Percentiles rank a stretch among this genome's conserved stretches.
phyloP scores from a whole-genome alignment of 768 basidiomycete genomes.

The Termitomyces titanicus region DNA sequence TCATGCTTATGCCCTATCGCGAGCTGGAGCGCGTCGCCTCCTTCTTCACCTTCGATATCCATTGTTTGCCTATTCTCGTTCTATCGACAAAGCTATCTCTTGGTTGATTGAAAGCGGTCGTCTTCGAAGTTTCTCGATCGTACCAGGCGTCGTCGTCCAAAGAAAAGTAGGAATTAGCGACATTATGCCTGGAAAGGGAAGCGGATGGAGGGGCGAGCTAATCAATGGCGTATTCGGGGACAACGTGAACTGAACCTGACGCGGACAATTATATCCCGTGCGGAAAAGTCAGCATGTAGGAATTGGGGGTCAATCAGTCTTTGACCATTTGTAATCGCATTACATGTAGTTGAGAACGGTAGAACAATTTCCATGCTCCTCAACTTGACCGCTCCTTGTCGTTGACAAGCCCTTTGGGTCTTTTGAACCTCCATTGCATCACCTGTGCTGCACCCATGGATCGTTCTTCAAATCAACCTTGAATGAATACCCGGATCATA shows the following conservation, averaged over 20 bases:
- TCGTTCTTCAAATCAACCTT: background rate
- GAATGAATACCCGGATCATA: background rate
- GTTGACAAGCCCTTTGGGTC: no score
- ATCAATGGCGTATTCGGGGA: constrained; percentile 42
- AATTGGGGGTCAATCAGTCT: no score
- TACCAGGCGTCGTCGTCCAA: constrained; percentile 67
- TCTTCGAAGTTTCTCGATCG: constrained; percentile 58
- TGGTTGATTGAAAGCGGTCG: constrained; percentile 60
- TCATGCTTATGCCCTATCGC: constrained; percentile 67
- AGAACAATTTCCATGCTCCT: no score
- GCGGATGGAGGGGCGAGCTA: constrained; percentile 52
- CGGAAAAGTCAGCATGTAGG: background rate
- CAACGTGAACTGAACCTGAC: background rate
- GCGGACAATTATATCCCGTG: no score
- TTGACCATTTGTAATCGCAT: no score
- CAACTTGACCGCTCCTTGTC: no score
- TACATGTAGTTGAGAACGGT: no score
- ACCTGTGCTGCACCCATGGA: no score
- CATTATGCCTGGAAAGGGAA: constrained; percentile 48
- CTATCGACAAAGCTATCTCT: constrained; percentile 69
- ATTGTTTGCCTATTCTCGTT: constrained; percentile 73
- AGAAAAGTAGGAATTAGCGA: constrained; percentile 57
- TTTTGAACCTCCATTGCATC: no score
- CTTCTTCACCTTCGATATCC: constrained; percentile 55
- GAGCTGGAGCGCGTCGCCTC: constrained; percentile 56